Evolutionary conservation across 148 eudicot genomes (phyloP).

Genomic region (Fagopyrum tataricum): DNA sequence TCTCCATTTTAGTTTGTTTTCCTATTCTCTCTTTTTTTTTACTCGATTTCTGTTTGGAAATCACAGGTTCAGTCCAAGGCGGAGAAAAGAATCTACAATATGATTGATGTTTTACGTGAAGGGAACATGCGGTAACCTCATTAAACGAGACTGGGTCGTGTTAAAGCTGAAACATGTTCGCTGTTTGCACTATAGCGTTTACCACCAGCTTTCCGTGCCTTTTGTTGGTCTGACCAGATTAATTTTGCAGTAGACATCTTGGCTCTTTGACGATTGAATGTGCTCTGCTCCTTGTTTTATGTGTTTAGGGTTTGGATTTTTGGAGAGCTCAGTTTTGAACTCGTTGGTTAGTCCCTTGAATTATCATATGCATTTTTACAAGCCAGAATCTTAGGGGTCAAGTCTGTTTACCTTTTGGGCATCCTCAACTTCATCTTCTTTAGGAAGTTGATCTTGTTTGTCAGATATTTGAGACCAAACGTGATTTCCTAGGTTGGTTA

Average conservation of each 20-base stretch:
- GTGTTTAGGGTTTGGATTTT: no score
- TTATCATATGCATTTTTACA: no score
- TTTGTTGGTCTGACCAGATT: background rate
- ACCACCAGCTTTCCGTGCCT: background rate
- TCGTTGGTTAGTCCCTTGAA: no score
- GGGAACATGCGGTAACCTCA: conserved; percentile 49
- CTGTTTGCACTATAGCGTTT: background rate
- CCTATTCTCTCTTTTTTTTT: background rate
- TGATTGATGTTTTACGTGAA: conserved; percentile 63
- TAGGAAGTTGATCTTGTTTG: no score
- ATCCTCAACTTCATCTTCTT: no score
- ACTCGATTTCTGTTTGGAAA: background rate
- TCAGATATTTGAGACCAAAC: no score
- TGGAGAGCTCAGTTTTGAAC: no score
- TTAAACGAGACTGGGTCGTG: background rate
- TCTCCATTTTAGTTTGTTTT: background rate
- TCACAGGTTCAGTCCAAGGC: conserved; percentile 65
- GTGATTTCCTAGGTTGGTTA: no score
- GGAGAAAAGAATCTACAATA: conserved; percentile 57
- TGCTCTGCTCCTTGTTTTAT: background rate
- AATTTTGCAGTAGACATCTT: background rate
- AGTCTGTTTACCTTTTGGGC: no score
- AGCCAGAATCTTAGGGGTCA: no score
- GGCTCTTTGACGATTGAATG: background rate
- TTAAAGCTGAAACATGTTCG: background rate